Evolutionary conservation across 148 eudicot genomes (phyloP).

Genomic region (Silene conica): DNA sequence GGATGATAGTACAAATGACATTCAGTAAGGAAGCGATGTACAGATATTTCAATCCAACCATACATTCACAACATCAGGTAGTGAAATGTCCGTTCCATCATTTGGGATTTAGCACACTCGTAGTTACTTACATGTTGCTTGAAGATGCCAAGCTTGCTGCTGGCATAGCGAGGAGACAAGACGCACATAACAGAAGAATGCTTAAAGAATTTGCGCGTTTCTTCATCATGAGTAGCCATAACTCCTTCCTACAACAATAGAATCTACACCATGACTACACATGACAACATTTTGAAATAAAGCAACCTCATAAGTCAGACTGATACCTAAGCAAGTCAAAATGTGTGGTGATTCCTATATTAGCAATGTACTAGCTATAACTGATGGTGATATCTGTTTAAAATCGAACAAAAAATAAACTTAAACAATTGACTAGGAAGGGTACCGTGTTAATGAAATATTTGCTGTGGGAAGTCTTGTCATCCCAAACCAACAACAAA

Average conservation of each 20-base stretch:
- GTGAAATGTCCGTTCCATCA: not conserved
- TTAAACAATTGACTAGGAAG: too few relatives aligned
- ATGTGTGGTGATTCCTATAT: too few relatives aligned
- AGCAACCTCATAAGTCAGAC: not conserved
- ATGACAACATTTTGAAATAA: not conserved
- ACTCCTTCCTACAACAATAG: constrained; percentile 61
- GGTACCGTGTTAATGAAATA: constrained; percentile 58
- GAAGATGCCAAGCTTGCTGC: constrained; percentile 67
- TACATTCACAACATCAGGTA: not conserved
- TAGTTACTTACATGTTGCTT: constrained; percentile 82
- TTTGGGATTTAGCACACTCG: not conserved
- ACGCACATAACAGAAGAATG: constrained; percentile 91
- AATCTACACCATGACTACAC: not conserved
- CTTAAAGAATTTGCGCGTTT: constrained; percentile 78
- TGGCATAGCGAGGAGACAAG: constrained; percentile 82
- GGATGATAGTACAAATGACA: not conserved
- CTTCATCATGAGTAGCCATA: constrained; percentile 94
- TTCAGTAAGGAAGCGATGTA: not conserved
- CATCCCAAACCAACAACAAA: constrained; percentile 90
- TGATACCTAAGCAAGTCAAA: too few relatives aligned
- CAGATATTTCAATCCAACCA: not conserved
- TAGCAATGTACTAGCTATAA: too few relatives aligned
- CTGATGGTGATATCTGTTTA: too few relatives aligned
- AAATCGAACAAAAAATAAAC: too few relatives aligned
- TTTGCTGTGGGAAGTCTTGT: constrained; percentile 82